These are phyloP conservation scores for Crithidia acanthocephali DNA, from an alignment of 208 protist genomes.

Conservation along the genomic window DNA sequence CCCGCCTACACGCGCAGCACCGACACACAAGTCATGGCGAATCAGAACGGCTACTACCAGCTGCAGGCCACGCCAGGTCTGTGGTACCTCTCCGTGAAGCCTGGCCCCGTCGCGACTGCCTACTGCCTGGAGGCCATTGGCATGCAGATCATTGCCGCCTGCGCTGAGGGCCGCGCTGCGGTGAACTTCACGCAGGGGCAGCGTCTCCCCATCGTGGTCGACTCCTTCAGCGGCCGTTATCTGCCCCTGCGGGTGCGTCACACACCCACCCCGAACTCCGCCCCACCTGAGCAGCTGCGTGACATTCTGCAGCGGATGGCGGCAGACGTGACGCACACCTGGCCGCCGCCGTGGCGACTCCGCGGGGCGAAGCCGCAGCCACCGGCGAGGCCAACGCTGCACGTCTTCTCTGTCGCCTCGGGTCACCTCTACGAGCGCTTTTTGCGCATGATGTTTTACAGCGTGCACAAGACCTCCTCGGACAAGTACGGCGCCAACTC, in stretches of 20 bases:
- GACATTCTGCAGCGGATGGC: slow-evolving; percentile 30
- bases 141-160: slow-evolving; percentile 10
- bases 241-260: slow-evolving; percentile 31
- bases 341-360: slow-evolving; percentile 32
- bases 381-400: slow-evolving; percentile 89
- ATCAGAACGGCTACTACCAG: slow-evolving; percentile 97
- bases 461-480: slow-evolving; percentile 92
- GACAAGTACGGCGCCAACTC: slow-evolving; percentile 74
- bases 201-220: slow-evolving; percentile 51
- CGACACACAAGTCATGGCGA: slow-evolving; percentile 97
- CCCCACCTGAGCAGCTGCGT: background rate
- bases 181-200: slow-evolving; percentile 36
- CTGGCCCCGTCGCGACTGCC: slow-evolving; percentile 52
- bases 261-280: background rate
- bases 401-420: slow-evolving; percentile 98
- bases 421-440: slow-evolving; percentile 99
- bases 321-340: slow-evolving; percentile 16
- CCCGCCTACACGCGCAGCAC: slow-evolving; percentile 22
- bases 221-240: slow-evolving; percentile 57
- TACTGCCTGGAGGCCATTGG: slow-evolving; percentile 65
- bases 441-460: slow-evolving; percentile 99
- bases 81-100: slow-evolving; percentile 80
- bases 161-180: background rate
- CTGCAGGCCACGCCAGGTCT: slow-evolving; percentile 92
- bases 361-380: slow-evolving; percentile 3